phyloP scores from a whole-genome alignment of 1,284 basidiomycete genomes.

The Cerioporus squamosus region DNA sequence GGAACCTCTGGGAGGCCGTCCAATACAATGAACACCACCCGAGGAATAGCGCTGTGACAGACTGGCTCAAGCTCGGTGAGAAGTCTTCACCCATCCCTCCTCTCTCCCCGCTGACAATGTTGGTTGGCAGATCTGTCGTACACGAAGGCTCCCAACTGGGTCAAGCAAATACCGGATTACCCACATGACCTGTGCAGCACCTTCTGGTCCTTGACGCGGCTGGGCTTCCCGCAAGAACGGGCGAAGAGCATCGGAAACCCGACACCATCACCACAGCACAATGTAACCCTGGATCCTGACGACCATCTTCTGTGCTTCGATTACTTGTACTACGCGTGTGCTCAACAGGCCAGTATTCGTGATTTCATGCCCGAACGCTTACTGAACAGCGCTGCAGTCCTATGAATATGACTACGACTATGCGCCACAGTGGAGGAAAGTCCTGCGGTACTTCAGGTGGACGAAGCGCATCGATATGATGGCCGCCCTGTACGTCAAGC shows the following conservation, averaged over 20 bases:
- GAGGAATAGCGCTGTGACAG: conserved; percentile 48
- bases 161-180: conserved; percentile 43
- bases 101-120: not conserved
- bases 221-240: conserved; percentile 49
- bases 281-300: conserved; percentile 46
- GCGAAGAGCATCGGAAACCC: conserved; percentile 36
- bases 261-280: conserved; percentile 40
- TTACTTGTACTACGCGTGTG: conserved; percentile 54
- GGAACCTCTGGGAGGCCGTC: conserved; percentile 64
- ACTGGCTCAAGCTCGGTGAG: conserved; percentile 57
- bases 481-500: conserved; percentile 44
- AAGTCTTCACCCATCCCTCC: not conserved
- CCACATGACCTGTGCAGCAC: conserved; percentile 46
- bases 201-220: conserved; percentile 50
- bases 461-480: conserved; percentile 41
- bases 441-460: conserved; percentile 52
- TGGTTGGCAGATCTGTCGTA: conserved; percentile 49
- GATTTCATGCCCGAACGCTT: too few species aligned
- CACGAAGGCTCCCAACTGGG: conserved; percentile 47
- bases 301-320: conserved; percentile 59
- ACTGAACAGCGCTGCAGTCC: conserved; percentile 29
- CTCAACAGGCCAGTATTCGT: conserved; percentile 32
- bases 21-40: conserved; percentile 49
- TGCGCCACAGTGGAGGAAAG: conserved; percentile 54
- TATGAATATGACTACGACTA: conserved; percentile 51